Evolutionary conservation across 805 yeast species (phyloP).

Genomic region (Wickerhamomyces subpelliculosus): DNA sequence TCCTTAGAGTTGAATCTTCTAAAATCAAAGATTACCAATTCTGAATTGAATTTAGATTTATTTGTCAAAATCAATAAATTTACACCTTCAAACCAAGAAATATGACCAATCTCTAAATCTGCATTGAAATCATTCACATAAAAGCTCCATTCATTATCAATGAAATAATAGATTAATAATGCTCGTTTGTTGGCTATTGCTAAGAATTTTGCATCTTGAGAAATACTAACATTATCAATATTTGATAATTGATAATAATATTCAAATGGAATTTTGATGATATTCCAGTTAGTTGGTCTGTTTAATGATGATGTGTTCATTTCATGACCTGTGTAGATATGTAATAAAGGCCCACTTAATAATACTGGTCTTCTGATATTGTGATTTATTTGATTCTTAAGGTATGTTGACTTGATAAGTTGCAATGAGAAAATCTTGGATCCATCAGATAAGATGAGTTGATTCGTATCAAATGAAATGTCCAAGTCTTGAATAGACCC

Average conservation of each 20-base stretch:
- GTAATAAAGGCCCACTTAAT: conserved; percentile 13
- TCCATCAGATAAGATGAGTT: conserved; percentile 4
- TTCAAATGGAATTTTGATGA: conserved; percentile 16
- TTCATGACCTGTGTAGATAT: conserved; percentile 21
- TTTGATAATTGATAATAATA: conserved; percentile 14
- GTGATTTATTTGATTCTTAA: conserved; percentile 14
- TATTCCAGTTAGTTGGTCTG: conserved; percentile 15
- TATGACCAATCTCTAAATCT: conserved; percentile 11
- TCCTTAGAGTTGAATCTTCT: conserved; percentile 9
- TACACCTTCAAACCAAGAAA: conserved; percentile 15
- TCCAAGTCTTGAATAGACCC: conserved; percentile 5
- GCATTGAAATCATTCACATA: conserved; percentile 21
- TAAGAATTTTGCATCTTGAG: conserved; percentile 17
- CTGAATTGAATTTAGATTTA: conserved; percentile 12
- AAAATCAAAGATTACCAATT: conserved; percentile 20
- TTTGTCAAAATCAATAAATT: conserved; percentile 16
- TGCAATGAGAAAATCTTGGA: conserved; percentile 3
- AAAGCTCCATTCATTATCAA: conserved; percentile 19
- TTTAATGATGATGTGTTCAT: conserved; percentile 8
- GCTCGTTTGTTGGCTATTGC: conserved; percentile 16
- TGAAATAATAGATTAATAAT: conserved; percentile 16
- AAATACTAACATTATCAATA: conserved; percentile 14
- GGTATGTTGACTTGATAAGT: conserved; percentile 3
- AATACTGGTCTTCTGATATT: conserved; percentile 20
- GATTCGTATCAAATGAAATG: background rate